phyloP scores from a whole-genome alignment of 306 rosid genomes.

The Medicago lupulina region DNA sequence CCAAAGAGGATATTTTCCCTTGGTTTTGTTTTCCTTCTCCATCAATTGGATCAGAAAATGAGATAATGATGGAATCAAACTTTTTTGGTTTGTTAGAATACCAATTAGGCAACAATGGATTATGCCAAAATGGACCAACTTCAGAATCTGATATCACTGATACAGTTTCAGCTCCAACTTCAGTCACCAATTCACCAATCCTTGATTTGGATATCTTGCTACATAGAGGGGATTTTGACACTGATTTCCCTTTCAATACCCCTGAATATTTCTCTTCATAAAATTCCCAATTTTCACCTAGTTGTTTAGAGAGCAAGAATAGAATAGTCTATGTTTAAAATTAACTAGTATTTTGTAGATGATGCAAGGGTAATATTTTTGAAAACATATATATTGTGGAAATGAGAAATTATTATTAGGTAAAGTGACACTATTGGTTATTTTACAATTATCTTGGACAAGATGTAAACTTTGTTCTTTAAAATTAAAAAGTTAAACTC shows the following conservation, averaged over 20 bases:
- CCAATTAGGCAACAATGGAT: constrained; percentile 43
- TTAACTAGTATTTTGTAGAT: neutral
- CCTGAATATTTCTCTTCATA: neutral
- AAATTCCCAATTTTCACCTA: neutral
- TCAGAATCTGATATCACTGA: constrained; percentile 64
- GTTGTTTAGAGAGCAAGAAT: neutral
- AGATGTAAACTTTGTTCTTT: neutral
- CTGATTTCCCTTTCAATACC: constrained; percentile 47
- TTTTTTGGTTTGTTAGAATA: constrained; percentile 47
- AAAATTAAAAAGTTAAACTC: neutral
- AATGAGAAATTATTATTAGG: neutral
- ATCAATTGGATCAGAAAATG: constrained; percentile 48
- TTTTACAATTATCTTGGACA: neutral
- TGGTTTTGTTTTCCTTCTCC: constrained; percentile 55
- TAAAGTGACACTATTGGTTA: neutral
- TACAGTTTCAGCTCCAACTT: constrained; percentile 66
- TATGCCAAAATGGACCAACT: constrained; percentile 35
- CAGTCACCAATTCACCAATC: constrained; percentile 68
- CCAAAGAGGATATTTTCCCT: constrained; percentile 53
- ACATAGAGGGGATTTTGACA: constrained; percentile 51
- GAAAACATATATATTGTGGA: too few relatives aligned
- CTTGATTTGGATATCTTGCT: constrained; percentile 53
- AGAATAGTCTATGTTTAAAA: neutral
- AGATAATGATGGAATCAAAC: constrained; percentile 49
- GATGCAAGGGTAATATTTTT: neutral